A percentile compares a stretch with the other conserved stretches of the same genome.
phyloP scores from a whole-genome alignment of 2,329 filamentous ascomycete genomes.

The Ophiostoma quercus region DNA sequence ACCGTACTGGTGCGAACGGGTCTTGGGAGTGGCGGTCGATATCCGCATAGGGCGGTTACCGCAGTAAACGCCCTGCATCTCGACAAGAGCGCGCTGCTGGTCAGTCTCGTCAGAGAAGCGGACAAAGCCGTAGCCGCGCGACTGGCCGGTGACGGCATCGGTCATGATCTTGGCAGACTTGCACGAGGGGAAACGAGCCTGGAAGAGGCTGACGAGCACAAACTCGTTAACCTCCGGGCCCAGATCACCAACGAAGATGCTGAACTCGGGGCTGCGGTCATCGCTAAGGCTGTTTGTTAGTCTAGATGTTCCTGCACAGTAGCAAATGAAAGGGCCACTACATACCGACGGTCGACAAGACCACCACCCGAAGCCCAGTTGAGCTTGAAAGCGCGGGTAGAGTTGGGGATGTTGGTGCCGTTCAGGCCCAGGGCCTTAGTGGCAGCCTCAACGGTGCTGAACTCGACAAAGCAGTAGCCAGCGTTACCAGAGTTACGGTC shows the following conservation, averaged over 20 bases:
- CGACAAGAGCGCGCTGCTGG: conserved; percentile 88
- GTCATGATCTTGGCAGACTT: conserved; percentile 99
- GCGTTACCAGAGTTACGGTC: conserved; percentile 99
- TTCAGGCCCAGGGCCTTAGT: conserved; percentile 88
- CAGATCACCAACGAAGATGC: conserved; percentile 96
- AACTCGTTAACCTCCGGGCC: conserved; percentile 99
- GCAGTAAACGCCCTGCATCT: conserved; percentile 99
- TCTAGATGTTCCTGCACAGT: background rate
- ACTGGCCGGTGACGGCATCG: conserved; percentile 95
- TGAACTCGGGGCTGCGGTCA: conserved; percentile 92
- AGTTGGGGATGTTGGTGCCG: conserved; percentile 86
- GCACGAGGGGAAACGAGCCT: conserved; percentile 92
- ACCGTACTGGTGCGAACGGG: conserved; percentile 49
- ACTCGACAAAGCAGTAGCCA: conserved; percentile 98
- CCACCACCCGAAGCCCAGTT: conserved; percentile 99
- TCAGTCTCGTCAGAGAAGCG: conserved; percentile 94
- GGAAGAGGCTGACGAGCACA: conserved; percentile 93
- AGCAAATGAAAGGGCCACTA: conserved; percentile 20
- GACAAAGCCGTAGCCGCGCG: conserved; percentile 95
- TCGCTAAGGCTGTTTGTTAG: conserved; percentile 52
- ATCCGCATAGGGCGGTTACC: conserved; percentile 98
- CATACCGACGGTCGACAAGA: conserved; percentile 83
- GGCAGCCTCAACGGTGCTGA: conserved; percentile 73
- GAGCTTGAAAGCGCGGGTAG: conserved; percentile 90
- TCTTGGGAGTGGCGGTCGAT: conserved; percentile 96